Conservation (phyloP, 805 yeast genomes). For the Phaffomyces antillensis region DNA sequence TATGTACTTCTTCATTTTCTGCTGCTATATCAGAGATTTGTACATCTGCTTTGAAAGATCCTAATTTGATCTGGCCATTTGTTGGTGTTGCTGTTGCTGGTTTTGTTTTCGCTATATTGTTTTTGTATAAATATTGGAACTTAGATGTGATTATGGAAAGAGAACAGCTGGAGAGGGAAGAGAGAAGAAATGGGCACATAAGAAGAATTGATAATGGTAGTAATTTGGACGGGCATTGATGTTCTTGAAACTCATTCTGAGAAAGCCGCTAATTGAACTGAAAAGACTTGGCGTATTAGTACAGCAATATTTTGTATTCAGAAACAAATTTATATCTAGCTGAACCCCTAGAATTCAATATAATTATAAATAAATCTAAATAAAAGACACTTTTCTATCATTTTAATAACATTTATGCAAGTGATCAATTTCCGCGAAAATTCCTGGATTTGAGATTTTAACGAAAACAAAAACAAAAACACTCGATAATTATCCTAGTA, state of each 20-base stretch:
- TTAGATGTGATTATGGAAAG: slow-evolving; percentile 11
- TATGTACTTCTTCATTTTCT: slow-evolving; percentile 66
- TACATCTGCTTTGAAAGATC: slow-evolving; percentile 58
- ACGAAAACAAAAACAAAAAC: not conserved
- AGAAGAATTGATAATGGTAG: too few relatives aligned
- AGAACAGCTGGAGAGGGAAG: slow-evolving; percentile 5
- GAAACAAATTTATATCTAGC: too few relatives aligned
- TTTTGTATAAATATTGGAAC: slow-evolving; percentile 29
- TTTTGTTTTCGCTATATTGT: slow-evolving; percentile 47
- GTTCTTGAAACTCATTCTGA: too few relatives aligned
- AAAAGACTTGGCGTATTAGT: too few relatives aligned
- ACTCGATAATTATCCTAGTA: not conserved
- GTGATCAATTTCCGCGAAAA: not conserved
- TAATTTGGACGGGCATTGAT: too few relatives aligned
- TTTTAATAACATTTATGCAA: not conserved
- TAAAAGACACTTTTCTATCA: not conserved
- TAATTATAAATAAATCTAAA: not conserved
- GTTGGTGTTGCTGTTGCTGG: slow-evolving; percentile 54
- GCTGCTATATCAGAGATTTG: slow-evolving; percentile 69
- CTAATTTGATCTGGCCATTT: slow-evolving; percentile 62
- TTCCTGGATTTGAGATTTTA: not conserved
- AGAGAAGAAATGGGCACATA: not conserved
- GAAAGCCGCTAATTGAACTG: too few relatives aligned
- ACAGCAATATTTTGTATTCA: too few relatives aligned
- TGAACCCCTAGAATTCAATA: too few relatives aligned